phyloP scores from a whole-genome alignment of 1,284 basidiomycete genomes.

The Pseudozyma sp. region DNA sequence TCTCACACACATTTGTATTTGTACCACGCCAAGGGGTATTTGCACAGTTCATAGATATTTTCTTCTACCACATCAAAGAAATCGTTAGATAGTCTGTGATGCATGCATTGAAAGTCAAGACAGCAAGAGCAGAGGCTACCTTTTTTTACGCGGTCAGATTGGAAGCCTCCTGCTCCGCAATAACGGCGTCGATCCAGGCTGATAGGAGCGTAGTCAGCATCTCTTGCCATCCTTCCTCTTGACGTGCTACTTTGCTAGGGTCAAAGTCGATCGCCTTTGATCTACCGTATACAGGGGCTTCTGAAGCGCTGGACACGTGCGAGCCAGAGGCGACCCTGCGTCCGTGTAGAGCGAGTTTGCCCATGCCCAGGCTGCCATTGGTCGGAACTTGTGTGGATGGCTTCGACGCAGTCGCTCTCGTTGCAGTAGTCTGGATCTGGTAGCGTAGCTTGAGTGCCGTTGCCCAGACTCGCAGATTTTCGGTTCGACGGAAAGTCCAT shows the following conservation, averaged over 20 bases:
- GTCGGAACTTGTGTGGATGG: constrained; percentile 6
- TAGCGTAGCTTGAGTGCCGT: constrained; percentile 52
- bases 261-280: constrained; percentile 73
- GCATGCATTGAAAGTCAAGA: not conserved
- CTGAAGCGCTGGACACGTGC: not conserved
- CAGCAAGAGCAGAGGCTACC: not conserved
- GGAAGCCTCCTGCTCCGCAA: constrained; percentile 72
- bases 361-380: constrained; percentile 35
- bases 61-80: not conserved
- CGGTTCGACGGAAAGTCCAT: constrained; percentile 55
- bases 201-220: constrained; percentile 78
- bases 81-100: not conserved
- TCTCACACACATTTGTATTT: constrained; percentile 16
- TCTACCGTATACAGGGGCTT: not conserved
- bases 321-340: constrained; percentile 38
- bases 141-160: not conserved
- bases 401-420: constrained; percentile 2
- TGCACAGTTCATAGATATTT: not conserved
- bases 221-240: constrained; percentile 81
- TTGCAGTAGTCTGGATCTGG: constrained; percentile 38
- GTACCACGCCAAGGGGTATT: constrained; percentile 2
- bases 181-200: constrained; percentile 78
- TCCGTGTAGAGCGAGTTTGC: constrained; percentile 39
- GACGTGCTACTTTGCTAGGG: constrained; percentile 78
- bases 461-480: constrained; percentile 53